A percentile compares a stretch with the other conserved stretches of the same genome.
Conservation (phyloP, 2,329 filamentous ascomycete species). For the Trichoderma citrinoviride region DNA sequence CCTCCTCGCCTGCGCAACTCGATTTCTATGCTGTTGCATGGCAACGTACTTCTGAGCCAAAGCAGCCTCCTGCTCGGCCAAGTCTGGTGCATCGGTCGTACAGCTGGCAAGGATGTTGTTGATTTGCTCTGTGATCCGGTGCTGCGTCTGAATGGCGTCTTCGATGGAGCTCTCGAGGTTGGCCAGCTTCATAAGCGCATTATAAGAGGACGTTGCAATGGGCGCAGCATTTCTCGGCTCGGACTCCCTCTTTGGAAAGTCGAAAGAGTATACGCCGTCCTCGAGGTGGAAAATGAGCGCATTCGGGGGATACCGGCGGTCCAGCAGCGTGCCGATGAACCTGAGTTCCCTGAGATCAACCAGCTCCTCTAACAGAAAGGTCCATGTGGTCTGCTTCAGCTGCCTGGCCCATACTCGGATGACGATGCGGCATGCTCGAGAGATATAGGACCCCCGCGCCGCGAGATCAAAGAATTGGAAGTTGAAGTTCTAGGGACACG, state of each 20-base stretch:
- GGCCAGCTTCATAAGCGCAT: constrained; percentile 80
- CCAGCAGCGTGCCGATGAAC: constrained; percentile 70
- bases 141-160: constrained; percentile 77
- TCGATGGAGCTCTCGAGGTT: constrained; percentile 90
- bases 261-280: constrained; percentile 82
- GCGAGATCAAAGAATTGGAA: constrained; percentile 82
- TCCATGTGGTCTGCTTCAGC: constrained; percentile 51
- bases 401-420: constrained; percentile 72
- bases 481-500: constrained; percentile 65
- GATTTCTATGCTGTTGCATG: constrained; percentile 64
- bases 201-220: constrained; percentile 74
- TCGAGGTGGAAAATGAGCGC: constrained; percentile 80
- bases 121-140: constrained; percentile 74
- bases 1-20: constrained; percentile 58
- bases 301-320: constrained; percentile 74
- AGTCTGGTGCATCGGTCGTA: constrained; percentile 43
- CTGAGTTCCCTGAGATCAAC: constrained; percentile 71
- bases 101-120: constrained; percentile 52
- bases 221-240: constrained; percentile 52
- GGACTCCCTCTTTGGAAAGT: constrained; percentile 55
- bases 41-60: constrained; percentile 55
- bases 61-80: constrained; percentile 49
- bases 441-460: constrained; percentile 59
- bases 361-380: constrained; percentile 67
- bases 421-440: constrained; percentile 62